Evolutionary conservation across 148 eudicot genomes (phyloP).

Genomic region (Rhododendron ovatum): DNA sequence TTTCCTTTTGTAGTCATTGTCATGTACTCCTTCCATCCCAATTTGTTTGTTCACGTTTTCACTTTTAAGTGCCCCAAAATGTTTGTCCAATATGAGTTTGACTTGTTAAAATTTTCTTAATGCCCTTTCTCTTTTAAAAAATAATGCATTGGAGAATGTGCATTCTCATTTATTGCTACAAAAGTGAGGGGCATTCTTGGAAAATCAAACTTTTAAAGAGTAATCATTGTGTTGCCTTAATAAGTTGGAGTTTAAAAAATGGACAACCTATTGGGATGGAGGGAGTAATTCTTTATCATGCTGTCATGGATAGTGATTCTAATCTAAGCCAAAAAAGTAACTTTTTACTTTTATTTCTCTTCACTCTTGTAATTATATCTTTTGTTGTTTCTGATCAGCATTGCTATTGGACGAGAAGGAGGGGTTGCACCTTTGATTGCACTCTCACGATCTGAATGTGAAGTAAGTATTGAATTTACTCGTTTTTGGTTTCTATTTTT

Average conservation of each 20-base stretch:
- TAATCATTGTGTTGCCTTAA: background rate
- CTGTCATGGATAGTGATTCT: background rate
- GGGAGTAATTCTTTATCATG: background rate
- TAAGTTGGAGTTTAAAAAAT: background rate
- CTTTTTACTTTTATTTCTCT: background rate
- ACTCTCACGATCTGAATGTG: slow-evolving; percentile 69
- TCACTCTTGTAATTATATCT: slow-evolving; percentile 2
- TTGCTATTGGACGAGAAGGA: slow-evolving; percentile 96
- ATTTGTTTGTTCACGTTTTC: background rate
- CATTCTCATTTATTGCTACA: background rate
- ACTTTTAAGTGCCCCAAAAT: background rate
- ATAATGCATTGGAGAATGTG: background rate
- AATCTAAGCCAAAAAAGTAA: background rate
- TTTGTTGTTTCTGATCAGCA: slow-evolving; percentile 38
- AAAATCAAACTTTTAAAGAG: background rate
- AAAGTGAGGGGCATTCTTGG: background rate
- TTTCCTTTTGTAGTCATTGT: slow-evolving; percentile 2
- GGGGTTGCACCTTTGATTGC: slow-evolving; percentile 90
- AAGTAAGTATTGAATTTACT: slow-evolving; percentile 46
- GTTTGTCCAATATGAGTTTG: background rate
- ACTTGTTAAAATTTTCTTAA: background rate
- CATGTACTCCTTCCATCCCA: background rate
- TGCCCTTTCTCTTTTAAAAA: background rate
- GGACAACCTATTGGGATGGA: background rate
- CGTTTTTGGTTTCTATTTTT: background rate